Percentiles rank a stretch among this genome's conserved stretches.
Conservation (phyloP, 192 early-diverging fungal genomes). For the Dispira simplex region DNA sequence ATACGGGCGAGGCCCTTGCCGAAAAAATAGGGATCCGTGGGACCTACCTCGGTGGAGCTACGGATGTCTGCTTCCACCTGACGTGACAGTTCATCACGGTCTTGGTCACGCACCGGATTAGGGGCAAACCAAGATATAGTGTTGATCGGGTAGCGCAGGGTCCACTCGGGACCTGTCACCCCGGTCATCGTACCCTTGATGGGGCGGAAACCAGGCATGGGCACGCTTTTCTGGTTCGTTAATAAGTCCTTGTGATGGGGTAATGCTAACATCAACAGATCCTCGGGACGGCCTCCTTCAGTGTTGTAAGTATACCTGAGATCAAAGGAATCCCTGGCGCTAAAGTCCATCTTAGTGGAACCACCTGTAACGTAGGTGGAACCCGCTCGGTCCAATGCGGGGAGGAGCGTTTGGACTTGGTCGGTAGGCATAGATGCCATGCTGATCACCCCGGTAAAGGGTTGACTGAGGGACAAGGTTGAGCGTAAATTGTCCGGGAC, state of each 20-base stretch:
- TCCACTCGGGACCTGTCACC: slow-evolving; percentile 27
- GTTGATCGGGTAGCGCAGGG: slow-evolving; percentile 23
- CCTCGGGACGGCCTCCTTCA: slow-evolving; percentile 18
- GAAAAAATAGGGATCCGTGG: slow-evolving; percentile 33
- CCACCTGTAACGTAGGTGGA: slow-evolving; percentile 27
- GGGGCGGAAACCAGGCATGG: slow-evolving; percentile 24
- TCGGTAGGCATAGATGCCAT: slow-evolving; percentile 18
- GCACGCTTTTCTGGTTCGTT: slow-evolving; percentile 8
- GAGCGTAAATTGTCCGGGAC: neutral
- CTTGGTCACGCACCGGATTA: slow-evolving; percentile 15
- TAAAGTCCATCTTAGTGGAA: slow-evolving; percentile 6
- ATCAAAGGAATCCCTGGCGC: slow-evolving; percentile 7
- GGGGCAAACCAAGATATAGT: slow-evolving; percentile 18
- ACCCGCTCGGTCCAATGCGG: slow-evolving; percentile 22
- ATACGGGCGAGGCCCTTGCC: slow-evolving; percentile 30
- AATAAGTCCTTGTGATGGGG: slow-evolving; percentile 30
- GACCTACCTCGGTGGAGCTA: slow-evolving; percentile 14
- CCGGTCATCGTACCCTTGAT: slow-evolving; percentile 32
- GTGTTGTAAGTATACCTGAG: slow-evolving; percentile 24
- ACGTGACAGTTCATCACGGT: slow-evolving; percentile 16
- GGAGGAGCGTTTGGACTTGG: slow-evolving; percentile 16
- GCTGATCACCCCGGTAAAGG: slow-evolving; percentile 26
- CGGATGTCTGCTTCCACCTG: slow-evolving; percentile 23
- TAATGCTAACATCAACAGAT: slow-evolving; percentile 25
- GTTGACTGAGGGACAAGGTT: neutral